Percentiles rank a stretch among this genome's conserved stretches.
Conservation (phyloP, 345 rosid genomes). For the Salix purpurea region DNA sequence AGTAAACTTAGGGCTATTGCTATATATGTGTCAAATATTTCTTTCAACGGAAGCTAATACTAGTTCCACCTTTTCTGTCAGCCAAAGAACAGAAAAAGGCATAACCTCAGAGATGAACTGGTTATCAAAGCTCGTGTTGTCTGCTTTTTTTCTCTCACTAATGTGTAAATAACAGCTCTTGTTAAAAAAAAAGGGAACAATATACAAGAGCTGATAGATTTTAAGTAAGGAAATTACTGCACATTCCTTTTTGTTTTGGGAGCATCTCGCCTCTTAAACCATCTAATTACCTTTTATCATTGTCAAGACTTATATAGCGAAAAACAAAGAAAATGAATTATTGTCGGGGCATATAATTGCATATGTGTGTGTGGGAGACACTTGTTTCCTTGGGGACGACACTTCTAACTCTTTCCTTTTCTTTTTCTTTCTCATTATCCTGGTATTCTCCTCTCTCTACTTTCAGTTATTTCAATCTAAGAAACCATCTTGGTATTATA, state of each 20-base stretch:
- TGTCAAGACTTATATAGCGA: background rate
- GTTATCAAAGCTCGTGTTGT: background rate
- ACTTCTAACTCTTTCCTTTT: too few species aligned
- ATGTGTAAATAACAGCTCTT: background rate
- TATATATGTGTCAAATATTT: background rate
- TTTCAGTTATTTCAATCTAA: too few species aligned
- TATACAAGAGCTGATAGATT: background rate
- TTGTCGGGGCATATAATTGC: too few species aligned
- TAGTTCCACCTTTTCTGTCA: slow-evolving; percentile 20
- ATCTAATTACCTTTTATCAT: background rate
- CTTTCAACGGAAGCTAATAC: background rate
- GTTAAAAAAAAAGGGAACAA: background rate
- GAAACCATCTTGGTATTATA: too few species aligned
- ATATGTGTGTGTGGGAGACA: too few species aligned
- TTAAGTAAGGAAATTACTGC: background rate
- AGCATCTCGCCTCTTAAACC: background rate
- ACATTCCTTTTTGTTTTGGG: background rate
- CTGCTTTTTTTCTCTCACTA: background rate
- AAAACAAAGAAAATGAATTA: too few species aligned
- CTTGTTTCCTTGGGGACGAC: too few species aligned
- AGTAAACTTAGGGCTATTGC: background rate
- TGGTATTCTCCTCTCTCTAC: too few species aligned
- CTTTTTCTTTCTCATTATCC: too few species aligned
- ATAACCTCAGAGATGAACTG: slow-evolving; percentile 43
- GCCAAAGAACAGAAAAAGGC: slow-evolving; percentile 48